Evolutionary conservation across 2,329 filamentous ascomycete species (phyloP).

Genomic region (Arthroderma uncinatum): DNA sequence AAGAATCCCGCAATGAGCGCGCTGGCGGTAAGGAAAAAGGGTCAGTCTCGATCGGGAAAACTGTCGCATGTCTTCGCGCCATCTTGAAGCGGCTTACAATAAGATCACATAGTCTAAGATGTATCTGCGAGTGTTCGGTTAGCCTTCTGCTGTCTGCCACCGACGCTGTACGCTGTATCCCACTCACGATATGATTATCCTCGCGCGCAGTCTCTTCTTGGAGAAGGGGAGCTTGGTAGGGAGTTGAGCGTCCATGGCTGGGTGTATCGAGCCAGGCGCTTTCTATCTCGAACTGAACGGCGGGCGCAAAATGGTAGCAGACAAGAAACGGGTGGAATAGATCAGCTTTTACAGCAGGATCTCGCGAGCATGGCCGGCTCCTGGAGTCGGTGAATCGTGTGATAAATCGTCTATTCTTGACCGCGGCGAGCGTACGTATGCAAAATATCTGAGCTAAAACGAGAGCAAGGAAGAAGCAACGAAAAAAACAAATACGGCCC

Average conservation of each 20-base stretch:
- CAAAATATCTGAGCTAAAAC: not conserved
- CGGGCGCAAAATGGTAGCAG: not conserved
- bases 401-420: not conserved
- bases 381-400: not conserved
- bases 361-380: not conserved
- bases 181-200: conserved; percentile 43
- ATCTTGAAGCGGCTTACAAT: conserved; percentile 33
- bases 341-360: not conserved
- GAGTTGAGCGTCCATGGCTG: conserved; percentile 17
- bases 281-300: not conserved
- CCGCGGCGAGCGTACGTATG: not conserved
- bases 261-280: not conserved
- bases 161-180: not conserved
- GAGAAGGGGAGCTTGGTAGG: conserved; percentile 42
- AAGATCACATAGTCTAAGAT: conserved; percentile 50
- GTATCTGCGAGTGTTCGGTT: conserved; percentile 33
- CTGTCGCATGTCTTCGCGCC: conserved; percentile 6
- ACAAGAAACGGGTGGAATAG: not conserved
- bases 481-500: not conserved
- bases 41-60: conserved; percentile 10
- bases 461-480: not conserved
- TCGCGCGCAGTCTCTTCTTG: conserved; percentile 41
- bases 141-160: not conserved
- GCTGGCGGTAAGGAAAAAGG: conserved; percentile 24
- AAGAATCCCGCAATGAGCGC: conserved; percentile 42